Evolutionary conservation across 805 yeast genomes (phyloP).

Genomic region (Metschnikowia hibisci): DNA sequence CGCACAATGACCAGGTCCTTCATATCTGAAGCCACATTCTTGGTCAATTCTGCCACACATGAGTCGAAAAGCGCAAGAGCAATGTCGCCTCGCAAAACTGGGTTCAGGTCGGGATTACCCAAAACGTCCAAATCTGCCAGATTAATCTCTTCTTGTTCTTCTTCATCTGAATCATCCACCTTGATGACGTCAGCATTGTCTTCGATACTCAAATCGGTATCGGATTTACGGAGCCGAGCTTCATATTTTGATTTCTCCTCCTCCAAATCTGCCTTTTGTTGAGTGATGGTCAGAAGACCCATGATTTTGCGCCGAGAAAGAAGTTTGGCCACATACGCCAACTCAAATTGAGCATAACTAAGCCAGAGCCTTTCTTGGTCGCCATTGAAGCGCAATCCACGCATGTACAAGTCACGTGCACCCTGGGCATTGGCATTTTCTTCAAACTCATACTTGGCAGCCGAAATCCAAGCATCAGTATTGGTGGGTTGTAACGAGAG

Average conservation of each 20-base stretch:
- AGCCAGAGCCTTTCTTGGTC: constrained; percentile 73
- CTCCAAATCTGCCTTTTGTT: constrained; percentile 50
- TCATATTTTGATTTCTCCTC: constrained; percentile 28
- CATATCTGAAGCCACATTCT: constrained; percentile 24
- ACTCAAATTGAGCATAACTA: constrained; percentile 83
- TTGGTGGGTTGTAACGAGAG: constrained; percentile 88
- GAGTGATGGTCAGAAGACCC: constrained; percentile 71
- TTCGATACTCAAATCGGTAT: constrained; percentile 10
- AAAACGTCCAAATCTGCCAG: constrained; percentile 82
- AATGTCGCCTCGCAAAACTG: constrained; percentile 57
- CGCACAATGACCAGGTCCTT: constrained; percentile 40
- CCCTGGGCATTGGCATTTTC: constrained; percentile 83
- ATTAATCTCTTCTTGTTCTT: constrained; percentile 57
- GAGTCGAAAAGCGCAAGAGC: constrained; percentile 40
- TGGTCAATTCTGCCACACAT: constrained; percentile 29
- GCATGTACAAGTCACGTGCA: constrained; percentile 80
- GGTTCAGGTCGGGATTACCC: constrained; percentile 80
- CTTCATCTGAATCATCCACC: constrained; percentile 41
- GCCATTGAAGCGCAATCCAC: constrained; percentile 78
- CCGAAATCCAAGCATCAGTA: constrained; percentile 87
- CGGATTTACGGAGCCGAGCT: constrained; percentile 27
- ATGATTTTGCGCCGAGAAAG: constrained; percentile 78
- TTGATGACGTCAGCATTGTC: constrained; percentile 38
- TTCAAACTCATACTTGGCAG: constrained; percentile 92
- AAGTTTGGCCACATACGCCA: constrained; percentile 78